Percentiles rank a stretch among this genome's conserved stretches.
These are phyloP conservation scores for Takashimella tepidaria DNA, from an alignment of 1,284 basidiomycete species.

Conservation along the genomic window DNA sequence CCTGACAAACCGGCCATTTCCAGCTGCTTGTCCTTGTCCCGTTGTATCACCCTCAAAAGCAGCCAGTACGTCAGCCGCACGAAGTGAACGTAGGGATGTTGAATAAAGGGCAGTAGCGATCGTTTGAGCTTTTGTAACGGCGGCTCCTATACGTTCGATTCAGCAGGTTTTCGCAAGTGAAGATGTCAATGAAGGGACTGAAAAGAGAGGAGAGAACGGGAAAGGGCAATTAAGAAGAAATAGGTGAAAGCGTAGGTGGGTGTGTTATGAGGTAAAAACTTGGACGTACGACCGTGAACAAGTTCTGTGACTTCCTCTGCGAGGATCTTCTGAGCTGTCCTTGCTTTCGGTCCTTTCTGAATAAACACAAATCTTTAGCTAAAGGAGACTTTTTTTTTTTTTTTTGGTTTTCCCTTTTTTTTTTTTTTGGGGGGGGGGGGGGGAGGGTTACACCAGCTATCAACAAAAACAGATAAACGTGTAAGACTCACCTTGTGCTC, in stretches of 20 bases:
- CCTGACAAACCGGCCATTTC: slow-evolving; percentile 53
- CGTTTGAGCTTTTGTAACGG: slow-evolving; percentile 55
- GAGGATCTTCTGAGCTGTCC: slow-evolving; percentile 69
- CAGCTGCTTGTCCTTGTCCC: neutral
- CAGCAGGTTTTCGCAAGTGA: slow-evolving; percentile 1
- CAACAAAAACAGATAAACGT: slow-evolving; percentile 12
- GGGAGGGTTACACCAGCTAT: no score
- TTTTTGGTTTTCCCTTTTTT: no score
- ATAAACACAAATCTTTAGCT: slow-evolving; percentile 2
- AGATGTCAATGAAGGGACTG: neutral
- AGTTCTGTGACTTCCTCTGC: slow-evolving; percentile 85
- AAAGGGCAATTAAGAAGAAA: neutral
- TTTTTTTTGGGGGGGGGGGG: no score
- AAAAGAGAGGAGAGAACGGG: neutral
- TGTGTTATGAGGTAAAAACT: no score
- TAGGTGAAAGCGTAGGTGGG: neutral
- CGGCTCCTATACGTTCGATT: slow-evolving; percentile 39
- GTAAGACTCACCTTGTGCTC: slow-evolving; percentile 54
- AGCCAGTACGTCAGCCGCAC: slow-evolving; percentile 52
- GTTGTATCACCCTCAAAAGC: slow-evolving; percentile 59
- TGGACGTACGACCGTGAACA: slow-evolving; percentile 72
- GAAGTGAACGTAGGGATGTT: slow-evolving; percentile 51
- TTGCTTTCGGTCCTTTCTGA: slow-evolving; percentile 56
- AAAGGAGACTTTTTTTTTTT: no score
- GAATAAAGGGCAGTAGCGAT: slow-evolving; percentile 62